phyloP scores from a whole-genome alignment of 225 moss, liverwort and hornwort species.

The Polytrichum commune region DNA sequence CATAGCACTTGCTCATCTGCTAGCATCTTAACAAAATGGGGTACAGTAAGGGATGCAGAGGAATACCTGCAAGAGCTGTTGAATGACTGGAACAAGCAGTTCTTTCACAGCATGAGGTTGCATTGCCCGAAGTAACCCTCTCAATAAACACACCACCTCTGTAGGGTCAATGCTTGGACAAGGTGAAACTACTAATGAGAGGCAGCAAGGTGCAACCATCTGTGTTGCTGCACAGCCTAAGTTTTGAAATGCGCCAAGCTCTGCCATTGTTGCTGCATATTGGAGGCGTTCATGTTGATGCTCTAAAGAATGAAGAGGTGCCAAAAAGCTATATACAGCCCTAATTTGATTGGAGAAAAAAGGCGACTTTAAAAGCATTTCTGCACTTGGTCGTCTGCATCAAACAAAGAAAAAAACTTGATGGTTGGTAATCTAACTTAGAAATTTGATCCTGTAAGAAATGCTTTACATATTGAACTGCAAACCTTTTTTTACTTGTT shows the following conservation, averaged over 20 bases:
- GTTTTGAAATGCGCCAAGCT: conserved; percentile 49
- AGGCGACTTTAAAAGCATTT: conserved; percentile 55
- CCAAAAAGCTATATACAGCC: conserved; percentile 60
- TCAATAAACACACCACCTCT: conserved; percentile 47
- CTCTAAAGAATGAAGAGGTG: conserved; percentile 55
- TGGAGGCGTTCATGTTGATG: conserved; percentile 51
- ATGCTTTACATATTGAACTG: too few relatives aligned
- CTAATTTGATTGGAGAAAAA: conserved; percentile 64
- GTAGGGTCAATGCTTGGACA: conserved; percentile 39
- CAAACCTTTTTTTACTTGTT: too few relatives aligned
- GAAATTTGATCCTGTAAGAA: too few relatives aligned
- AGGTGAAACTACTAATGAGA: conserved; percentile 55
- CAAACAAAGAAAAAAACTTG: background rate
- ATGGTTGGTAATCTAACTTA: too few relatives aligned
- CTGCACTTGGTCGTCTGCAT: conserved; percentile 67
- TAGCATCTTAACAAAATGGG: too few relatives aligned
- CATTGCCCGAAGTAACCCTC: conserved; percentile 58
- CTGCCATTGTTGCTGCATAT: conserved; percentile 62
- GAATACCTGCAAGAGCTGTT: conserved; percentile 66
- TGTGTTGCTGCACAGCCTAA: conserved; percentile 63
- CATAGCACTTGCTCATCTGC: too few relatives aligned
- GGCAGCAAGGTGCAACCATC: conserved; percentile 64
- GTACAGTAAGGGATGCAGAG: background rate
- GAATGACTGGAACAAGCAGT: conserved; percentile 60
- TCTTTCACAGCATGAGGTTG: conserved; percentile 42